phyloP scores from a whole-genome alignment of 139 green algal species.

The Protoeuglena noctilucae region DNA sequence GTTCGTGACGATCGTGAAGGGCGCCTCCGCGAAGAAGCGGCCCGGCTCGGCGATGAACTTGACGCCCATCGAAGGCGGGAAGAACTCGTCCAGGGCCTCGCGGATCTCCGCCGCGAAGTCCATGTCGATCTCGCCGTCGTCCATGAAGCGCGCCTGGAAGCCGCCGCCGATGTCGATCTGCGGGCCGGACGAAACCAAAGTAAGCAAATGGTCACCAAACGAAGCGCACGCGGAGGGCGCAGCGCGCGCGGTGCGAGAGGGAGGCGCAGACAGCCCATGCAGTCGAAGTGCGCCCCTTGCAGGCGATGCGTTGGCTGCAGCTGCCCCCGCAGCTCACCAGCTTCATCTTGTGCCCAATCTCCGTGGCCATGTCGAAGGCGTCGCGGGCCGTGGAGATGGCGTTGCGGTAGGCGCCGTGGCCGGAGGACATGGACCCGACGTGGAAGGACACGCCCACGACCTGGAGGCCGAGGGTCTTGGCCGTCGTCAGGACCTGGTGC shows the following conservation, averaged over 20 bases:
- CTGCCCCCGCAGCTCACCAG: too few relatives aligned
- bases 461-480: conserved; percentile 34
- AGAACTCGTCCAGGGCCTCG: conserved; percentile 58
- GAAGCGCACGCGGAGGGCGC: too few relatives aligned
- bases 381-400: conserved; percentile 45
- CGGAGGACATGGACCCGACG: conserved; percentile 70
- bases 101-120: conserved; percentile 69
- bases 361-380: conserved; percentile 59
- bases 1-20: conserved; percentile 49
- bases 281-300: too few relatives aligned
- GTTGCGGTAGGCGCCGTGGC: conserved; percentile 51
- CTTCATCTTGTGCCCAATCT: conserved; percentile 63
- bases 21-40: conserved; percentile 89
- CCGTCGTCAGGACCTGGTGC: conserved; percentile 30
- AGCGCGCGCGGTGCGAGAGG: too few relatives aligned
- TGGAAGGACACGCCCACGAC: conserved; percentile 90
- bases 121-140: conserved; percentile 44
- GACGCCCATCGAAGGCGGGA: conserved; percentile 50
- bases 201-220: too few relatives aligned
- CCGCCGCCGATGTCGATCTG: conserved; percentile 95
- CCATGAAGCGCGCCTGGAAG: conserved; percentile 61
- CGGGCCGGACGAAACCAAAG: too few relatives aligned
- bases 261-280: too few relatives aligned
- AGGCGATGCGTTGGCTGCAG: too few relatives aligned
- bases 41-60: conserved; percentile 88